A percentile compares a stretch with the other conserved stretches of the same genome.
phyloP scores from a whole-genome alignment of 1,284 basidiomycete genomes.

The Ceratobasidium theobromae region DNA sequence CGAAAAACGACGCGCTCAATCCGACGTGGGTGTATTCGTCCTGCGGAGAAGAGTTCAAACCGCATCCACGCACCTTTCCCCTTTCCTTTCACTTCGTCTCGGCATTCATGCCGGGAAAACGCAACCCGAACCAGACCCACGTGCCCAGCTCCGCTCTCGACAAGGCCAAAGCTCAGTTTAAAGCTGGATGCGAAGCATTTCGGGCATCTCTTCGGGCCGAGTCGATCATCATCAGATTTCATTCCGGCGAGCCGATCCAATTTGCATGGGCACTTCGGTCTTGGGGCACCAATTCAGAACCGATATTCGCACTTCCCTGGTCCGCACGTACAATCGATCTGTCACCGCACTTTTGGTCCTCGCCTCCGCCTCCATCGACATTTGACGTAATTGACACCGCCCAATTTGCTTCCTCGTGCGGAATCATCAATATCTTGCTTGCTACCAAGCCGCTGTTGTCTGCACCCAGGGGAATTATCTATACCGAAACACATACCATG shows the following conservation, averaged over 20 bases:
- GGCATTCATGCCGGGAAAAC: slow-evolving; percentile 39
- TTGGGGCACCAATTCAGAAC: background rate
- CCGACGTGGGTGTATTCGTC: slow-evolving; percentile 53
- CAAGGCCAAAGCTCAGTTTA: slow-evolving; percentile 44
- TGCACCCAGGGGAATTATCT: background rate
- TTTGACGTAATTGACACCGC: slow-evolving; percentile 61
- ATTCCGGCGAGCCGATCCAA: background rate
- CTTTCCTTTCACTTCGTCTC: slow-evolving; percentile 53
- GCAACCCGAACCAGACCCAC: slow-evolving; percentile 32
- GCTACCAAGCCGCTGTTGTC: slow-evolving; percentile 10
- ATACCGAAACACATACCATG: background rate
- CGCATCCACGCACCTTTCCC: slow-evolving; percentile 53
- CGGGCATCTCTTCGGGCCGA: slow-evolving; percentile 18
- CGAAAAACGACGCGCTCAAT: slow-evolving; percentile 45
- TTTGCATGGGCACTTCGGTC: background rate
- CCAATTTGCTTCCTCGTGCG: slow-evolving; percentile 52
- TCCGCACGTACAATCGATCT: slow-evolving; percentile 44
- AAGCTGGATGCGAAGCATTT: slow-evolving; percentile 46
- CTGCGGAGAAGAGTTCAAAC: slow-evolving; percentile 47
- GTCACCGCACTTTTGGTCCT: slow-evolving; percentile 41
- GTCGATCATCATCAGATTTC: slow-evolving; percentile 9
- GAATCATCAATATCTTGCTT: background rate
- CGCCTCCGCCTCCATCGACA: slow-evolving; percentile 1
- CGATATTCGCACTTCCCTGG: slow-evolving; percentile 45
- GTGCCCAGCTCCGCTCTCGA: slow-evolving; percentile 39